phyloP scores from a whole-genome alignment of 2,329 filamentous ascomycete species.

The Ophiostoma fasciatum region DNA sequence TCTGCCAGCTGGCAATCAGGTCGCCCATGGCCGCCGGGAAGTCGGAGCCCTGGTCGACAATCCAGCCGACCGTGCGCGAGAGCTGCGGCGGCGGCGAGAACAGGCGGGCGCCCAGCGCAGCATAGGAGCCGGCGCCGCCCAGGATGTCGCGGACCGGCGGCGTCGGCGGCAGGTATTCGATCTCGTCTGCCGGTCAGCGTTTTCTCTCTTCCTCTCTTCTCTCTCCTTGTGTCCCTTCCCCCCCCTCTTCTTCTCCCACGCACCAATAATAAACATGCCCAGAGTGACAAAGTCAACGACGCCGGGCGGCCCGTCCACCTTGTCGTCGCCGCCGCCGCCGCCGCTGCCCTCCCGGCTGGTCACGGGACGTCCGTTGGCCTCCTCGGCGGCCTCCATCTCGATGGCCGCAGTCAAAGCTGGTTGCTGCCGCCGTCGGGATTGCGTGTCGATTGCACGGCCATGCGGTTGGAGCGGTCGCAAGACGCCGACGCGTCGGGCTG shows the following conservation, averaged over 20 bases:
- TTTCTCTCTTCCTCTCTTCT: no score
- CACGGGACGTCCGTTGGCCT: not conserved
- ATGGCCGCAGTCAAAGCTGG: not conserved
- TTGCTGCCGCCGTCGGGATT: no score
- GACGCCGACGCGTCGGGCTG: no score
- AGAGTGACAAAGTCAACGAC: slow-evolving; percentile 50
- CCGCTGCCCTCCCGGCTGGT: not conserved
- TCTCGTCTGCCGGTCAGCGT: slow-evolving; percentile 53
- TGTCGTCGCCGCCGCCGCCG: no score
- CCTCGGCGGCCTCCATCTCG: not conserved
- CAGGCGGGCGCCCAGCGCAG: slow-evolving; percentile 75
- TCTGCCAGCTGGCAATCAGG: slow-evolving; percentile 60
- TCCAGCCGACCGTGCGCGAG: slow-evolving; percentile 66
- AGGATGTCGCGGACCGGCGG: slow-evolving; percentile 59
- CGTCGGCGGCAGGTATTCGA: slow-evolving; percentile 62
- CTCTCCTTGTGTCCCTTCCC: no score
- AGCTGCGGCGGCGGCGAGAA: slow-evolving; percentile 57
- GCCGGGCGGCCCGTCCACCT: not conserved
- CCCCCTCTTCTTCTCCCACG: no score
- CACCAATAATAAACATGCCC: slow-evolving; percentile 63
- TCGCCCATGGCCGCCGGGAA: slow-evolving; percentile 55
- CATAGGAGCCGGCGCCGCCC: slow-evolving; percentile 81
- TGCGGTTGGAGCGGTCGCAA: no score
- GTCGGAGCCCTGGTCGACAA: slow-evolving; percentile 79
- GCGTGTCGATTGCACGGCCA: no score